These are phyloP conservation scores for Nicotiana benthamiana DNA, from an alignment of 257 asterid species.

Conservation along the genomic window DNA sequence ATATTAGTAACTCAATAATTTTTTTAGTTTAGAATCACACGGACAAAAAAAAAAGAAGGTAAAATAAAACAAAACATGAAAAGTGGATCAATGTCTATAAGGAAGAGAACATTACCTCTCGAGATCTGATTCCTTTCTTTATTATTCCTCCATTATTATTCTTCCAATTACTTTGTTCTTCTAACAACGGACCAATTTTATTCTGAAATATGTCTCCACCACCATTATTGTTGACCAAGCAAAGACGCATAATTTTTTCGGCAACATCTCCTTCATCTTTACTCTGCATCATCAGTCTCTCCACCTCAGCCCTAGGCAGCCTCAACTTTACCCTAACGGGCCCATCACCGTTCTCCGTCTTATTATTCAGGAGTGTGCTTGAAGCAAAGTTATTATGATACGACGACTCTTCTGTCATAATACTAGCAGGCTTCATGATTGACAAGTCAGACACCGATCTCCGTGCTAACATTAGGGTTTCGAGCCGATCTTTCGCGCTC, in stretches of 20 bases:
- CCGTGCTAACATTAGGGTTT: conserved; percentile 68
- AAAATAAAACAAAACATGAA: neutral
- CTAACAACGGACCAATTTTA: neutral
- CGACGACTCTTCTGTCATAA: conserved; percentile 13
- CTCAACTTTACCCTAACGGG: conserved; percentile 54
- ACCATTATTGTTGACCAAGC: conserved; percentile 21
- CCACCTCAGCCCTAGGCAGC: conserved; percentile 68
- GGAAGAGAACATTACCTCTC: conserved; percentile 45
- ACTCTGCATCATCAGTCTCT: conserved; percentile 64
- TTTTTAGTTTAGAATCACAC: neutral
- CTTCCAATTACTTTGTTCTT: conserved; percentile 5
- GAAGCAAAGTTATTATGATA: neutral
- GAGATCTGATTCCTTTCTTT: conserved; percentile 34
- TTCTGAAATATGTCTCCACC: neutral
- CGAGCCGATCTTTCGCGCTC: conserved; percentile 92
- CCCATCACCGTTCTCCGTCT: conserved; percentile 3
- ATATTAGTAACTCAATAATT: no score
- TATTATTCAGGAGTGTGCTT: neutral
- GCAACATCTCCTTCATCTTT: conserved; percentile 50
- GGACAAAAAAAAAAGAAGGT: neutral
- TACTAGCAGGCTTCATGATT: conserved; percentile 45
- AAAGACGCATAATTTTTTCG: conserved; percentile 49
- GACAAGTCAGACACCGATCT: conserved; percentile 74
- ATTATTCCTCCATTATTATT: conserved; percentile 15
- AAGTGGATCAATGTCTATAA: conserved; percentile 3